Conservation (phyloP, 2,329 filamentous ascomycete genomes). For the Hymenotorrendiella dingleyae region DNA sequence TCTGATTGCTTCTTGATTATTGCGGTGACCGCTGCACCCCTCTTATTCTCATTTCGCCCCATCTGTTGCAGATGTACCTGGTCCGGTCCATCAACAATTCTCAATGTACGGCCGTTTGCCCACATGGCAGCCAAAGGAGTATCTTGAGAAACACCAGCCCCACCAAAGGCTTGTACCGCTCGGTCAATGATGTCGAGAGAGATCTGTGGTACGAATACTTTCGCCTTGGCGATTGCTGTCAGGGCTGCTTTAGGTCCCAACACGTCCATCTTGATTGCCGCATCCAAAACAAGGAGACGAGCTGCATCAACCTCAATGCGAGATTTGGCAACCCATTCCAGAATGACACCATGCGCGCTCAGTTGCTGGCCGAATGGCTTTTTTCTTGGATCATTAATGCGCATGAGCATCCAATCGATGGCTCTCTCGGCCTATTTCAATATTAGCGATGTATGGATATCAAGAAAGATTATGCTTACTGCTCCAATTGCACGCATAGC, state of each 20-base stretch:
- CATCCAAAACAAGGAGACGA: slow-evolving; percentile 85
- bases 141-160: slow-evolving; percentile 86
- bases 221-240: slow-evolving; percentile 91
- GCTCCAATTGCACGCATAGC: slow-evolving; percentile 93
- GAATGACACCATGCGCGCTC: slow-evolving; percentile 84
- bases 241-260: slow-evolving; percentile 82
- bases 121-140: slow-evolving; percentile 85
- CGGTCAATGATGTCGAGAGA: slow-evolving; percentile 86
- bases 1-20: slow-evolving; percentile 59
- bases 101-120: slow-evolving; percentile 72
- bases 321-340: slow-evolving; percentile 89
- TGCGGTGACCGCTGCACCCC: slow-evolving; percentile 52
- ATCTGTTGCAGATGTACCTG: slow-evolving; percentile 87
- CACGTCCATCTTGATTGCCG: slow-evolving; percentile 89
- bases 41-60: slow-evolving; percentile 73
- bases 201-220: slow-evolving; percentile 80
- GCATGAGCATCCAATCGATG: slow-evolving; percentile 89
- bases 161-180: slow-evolving; percentile 88
- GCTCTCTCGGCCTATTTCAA: slow-evolving; percentile 81
- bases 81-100: slow-evolving; percentile 89
- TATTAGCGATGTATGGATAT: no score
- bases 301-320: slow-evolving; percentile 92
- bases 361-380: slow-evolving; percentile 86
- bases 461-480: slow-evolving; percentile 37
- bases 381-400: slow-evolving; percentile 88